Conservation (phyloP, 352 stramenopile species). For the Lagenidium giganteum region DNA sequence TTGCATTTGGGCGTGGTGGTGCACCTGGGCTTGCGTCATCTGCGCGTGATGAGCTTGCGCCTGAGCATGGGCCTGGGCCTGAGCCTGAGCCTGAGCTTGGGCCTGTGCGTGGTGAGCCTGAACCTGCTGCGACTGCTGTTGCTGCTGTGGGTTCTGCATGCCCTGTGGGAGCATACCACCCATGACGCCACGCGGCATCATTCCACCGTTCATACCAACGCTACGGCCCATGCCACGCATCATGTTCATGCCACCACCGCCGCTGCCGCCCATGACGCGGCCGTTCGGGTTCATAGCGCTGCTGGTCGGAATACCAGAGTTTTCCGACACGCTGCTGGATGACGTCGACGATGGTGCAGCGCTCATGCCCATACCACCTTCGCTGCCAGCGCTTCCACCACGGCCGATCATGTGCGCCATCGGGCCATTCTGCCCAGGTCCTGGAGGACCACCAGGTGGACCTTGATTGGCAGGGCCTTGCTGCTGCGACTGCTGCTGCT, state of each 20-base stretch:
- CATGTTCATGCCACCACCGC: slow-evolving; percentile 58
- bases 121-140: slow-evolving; percentile 45
- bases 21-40: slow-evolving; percentile 26
- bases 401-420: slow-evolving; percentile 59
- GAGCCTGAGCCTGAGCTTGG: slow-evolving; percentile 41
- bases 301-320: slow-evolving; percentile 26
- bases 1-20: slow-evolving; percentile 45
- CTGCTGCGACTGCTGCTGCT: slow-evolving; percentile 19
- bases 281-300: slow-evolving; percentile 33
- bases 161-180: slow-evolving; percentile 55
- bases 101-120: slow-evolving; percentile 38
- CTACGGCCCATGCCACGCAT: slow-evolving; percentile 59
- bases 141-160: slow-evolving; percentile 56
- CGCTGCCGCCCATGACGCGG: slow-evolving; percentile 26
- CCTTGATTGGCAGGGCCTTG: neutral
- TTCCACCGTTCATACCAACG: slow-evolving; percentile 48
- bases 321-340: slow-evolving; percentile 12
- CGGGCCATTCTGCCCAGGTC: slow-evolving; percentile 13
- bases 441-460: slow-evolving; percentile 5
- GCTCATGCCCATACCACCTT: slow-evolving; percentile 48
- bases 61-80: slow-evolving; percentile 57
- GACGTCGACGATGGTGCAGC: slow-evolving; percentile 9
- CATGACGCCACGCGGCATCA: slow-evolving; percentile 69
- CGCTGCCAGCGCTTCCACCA: slow-evolving; percentile 22
- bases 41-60: slow-evolving; percentile 65